phyloP scores from a whole-genome alignment of 2,329 filamentous ascomycete species.

The Leptographium wingfieldii region DNA sequence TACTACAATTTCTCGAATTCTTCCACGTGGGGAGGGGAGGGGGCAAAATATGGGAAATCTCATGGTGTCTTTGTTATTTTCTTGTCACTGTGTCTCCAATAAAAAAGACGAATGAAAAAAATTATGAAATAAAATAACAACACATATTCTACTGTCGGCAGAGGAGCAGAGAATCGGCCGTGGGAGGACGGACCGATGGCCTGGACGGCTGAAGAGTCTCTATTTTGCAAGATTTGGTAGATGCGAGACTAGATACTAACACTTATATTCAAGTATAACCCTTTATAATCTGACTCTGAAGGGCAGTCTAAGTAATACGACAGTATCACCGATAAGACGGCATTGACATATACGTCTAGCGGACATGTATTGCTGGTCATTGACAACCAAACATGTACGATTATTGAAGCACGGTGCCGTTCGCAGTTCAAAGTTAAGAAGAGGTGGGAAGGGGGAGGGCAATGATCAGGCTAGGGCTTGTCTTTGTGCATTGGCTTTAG shows the following conservation, averaged over 20 bases:
- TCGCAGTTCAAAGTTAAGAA: too few species aligned
- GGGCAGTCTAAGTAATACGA: too few species aligned
- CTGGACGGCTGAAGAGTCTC: neutral
- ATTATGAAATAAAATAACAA: neutral
- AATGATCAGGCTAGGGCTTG: too few species aligned
- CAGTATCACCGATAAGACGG: too few species aligned
- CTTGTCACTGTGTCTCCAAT: conserved; percentile 3
- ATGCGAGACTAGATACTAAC: neutral
- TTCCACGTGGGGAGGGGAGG: neutral
- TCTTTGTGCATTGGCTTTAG: too few species aligned
- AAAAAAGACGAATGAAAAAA: conserved; percentile 1
- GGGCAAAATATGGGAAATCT: conserved; percentile 3
- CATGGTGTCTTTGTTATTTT: conserved; percentile 3
- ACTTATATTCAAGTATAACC: neutral
- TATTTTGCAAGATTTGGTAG: neutral
- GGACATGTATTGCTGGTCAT: too few species aligned
- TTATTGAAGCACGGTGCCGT: too few species aligned
- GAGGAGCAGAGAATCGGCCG: neutral
- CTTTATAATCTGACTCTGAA: too few species aligned
- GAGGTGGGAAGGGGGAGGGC: too few species aligned
- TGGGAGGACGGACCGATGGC: neutral
- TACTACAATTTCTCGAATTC: neutral
- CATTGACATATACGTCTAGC: too few species aligned
- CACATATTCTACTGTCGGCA: neutral
- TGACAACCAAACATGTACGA: too few species aligned